A percentile compares a stretch with the other conserved stretches of the same genome.
Conservation (phyloP, 1,139 yeast genomes). For the Hansenula anomala region DNA sequence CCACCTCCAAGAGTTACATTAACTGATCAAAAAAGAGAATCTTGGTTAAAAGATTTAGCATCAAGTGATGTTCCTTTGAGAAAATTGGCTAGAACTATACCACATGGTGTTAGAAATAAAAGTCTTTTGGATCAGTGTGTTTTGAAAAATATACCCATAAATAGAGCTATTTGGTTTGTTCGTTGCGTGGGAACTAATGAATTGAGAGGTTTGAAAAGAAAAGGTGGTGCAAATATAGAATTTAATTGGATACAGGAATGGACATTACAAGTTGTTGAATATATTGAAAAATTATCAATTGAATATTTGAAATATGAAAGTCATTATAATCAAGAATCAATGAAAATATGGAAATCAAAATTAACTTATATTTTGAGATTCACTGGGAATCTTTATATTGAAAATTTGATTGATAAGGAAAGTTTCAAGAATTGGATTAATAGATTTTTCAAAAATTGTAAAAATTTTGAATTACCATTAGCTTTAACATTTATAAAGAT, state of each 20-base stretch:
- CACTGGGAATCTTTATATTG: constrained; percentile 60
- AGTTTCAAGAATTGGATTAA: constrained; percentile 61
- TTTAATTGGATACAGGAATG: constrained; percentile 76
- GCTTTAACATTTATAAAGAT: constrained; percentile 55
- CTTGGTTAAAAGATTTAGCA: constrained; percentile 81
- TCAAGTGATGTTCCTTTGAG: constrained; percentile 60
- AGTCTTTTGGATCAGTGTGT: constrained; percentile 69
- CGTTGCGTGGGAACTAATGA: constrained; percentile 85
- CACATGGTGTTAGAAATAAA: constrained; percentile 83
- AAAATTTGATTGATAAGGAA: constrained; percentile 58
- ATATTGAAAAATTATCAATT: constrained; percentile 46
- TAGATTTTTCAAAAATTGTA: constrained; percentile 47
- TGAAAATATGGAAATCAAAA: constrained; percentile 43
- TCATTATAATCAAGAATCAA: constrained; percentile 21
- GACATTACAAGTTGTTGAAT: constrained; percentile 75
- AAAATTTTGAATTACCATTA: constrained; percentile 41
- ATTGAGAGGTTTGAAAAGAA: constrained; percentile 56
- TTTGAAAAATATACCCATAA: constrained; percentile 59
- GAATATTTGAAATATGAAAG: constrained; percentile 27
- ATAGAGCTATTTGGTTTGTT: constrained; percentile 86
- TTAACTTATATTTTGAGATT: constrained; percentile 58
- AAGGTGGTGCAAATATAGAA: constrained; percentile 34
- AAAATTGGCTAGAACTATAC: constrained; percentile 72
- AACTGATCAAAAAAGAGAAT: constrained; percentile 78
- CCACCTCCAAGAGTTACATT: constrained; percentile 87